Evolutionary conservation across 2,329 filamentous ascomycete genomes (phyloP).

Genomic region (Verticillium zaregamsianum): DNA sequence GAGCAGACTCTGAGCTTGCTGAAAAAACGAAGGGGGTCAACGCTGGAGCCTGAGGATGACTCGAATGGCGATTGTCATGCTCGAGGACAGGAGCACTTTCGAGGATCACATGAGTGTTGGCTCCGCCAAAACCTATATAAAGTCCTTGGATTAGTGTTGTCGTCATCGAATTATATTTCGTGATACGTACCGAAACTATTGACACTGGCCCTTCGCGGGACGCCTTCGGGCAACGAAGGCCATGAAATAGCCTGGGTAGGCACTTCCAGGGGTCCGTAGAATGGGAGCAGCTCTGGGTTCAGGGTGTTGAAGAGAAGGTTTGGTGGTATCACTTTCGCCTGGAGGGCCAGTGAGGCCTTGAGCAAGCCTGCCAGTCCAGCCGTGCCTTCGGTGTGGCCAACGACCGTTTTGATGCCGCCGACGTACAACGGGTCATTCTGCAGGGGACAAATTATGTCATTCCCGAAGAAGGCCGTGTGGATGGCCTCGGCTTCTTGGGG

Average conservation of each 20-base stretch:
- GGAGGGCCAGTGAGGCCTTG: conserved; percentile 16
- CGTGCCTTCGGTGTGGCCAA: conserved; percentile 22
- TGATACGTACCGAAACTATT: not conserved
- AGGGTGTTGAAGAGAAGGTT: conserved; percentile 24
- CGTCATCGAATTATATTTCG: too few relatives aligned
- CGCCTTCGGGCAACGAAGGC: conserved; percentile 7
- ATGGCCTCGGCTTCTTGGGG: conserved; percentile 29
- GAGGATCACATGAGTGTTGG: conserved; percentile 38
- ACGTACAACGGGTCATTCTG: not conserved
- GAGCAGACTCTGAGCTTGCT: conserved; percentile 1
- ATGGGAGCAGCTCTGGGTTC: conserved; percentile 21
- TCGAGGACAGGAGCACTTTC: conserved; percentile 6
- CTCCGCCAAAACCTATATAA: conserved; percentile 40
- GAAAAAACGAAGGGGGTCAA: not conserved
- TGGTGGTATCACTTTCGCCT: conserved; percentile 17
- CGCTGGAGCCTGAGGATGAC: not conserved
- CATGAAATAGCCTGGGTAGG: conserved; percentile 7
- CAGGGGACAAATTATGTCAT: too few relatives aligned
- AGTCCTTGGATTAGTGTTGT: conserved; percentile 6
- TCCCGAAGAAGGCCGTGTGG: conserved; percentile 1
- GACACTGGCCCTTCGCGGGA: conserved; percentile 3
- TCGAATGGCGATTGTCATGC: not conserved
- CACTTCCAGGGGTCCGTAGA: conserved; percentile 14
- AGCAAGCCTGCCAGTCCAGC: conserved; percentile 22
- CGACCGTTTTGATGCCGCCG: conserved; percentile 17